Evolutionary conservation across 176 grass and related monocot species (phyloP), one percentile per base, ranked within the genome.

Genomic region (Tuctoria greenei): DNA sequence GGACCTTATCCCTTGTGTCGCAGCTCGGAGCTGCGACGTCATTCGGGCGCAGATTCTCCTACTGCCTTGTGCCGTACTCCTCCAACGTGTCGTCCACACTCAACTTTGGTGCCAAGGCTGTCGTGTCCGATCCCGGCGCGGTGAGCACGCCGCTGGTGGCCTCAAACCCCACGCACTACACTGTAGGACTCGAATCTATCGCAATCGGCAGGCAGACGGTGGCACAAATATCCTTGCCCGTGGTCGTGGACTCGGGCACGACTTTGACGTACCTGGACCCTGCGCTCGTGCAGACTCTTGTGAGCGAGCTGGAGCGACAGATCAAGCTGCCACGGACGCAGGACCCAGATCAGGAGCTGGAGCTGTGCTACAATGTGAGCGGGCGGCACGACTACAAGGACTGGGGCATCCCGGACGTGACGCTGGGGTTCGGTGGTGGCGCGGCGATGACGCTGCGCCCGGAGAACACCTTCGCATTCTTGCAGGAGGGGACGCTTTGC

Each of bases 201-300:
- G 68, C 45, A 4, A 52, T 97, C n/a, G 90, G 79, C 25, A 15
- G n/a, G 9, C 50, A 23, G 26, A 46, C 44, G 1, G 66, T 84
- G 11, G 64, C 27, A 1, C 1, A 45, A 1, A 11, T 14, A 14
- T 3, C 7, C 15, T 79, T 81, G 4, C 10, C 27, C 17, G 72
- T 93, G 60, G 70, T 93, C 20, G 72, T 97, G 9, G 90, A 97
- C 81, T 90, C 90, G 4, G 87, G 93, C 15, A 88, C 85, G 26
- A 65, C 83, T 56, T 34, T 97, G 4, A 93, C 93, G 25, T 76
- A 26, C 55, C 46, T 93, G 1, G 25, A 80, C 64, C n/a, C 14
- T 8, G 26, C 10, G 4, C 66, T 85, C 25, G 52, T 82, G 62
- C 1, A n/a, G 8, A 66, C 69, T 6, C 11, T 96, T 14, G 74